Evolutionary conservation across 2,329 filamentous ascomycete genomes (phyloP), one percentile per base, ranked within the genome.

Genomic region (Leptosphaerulina australis): DNA sequence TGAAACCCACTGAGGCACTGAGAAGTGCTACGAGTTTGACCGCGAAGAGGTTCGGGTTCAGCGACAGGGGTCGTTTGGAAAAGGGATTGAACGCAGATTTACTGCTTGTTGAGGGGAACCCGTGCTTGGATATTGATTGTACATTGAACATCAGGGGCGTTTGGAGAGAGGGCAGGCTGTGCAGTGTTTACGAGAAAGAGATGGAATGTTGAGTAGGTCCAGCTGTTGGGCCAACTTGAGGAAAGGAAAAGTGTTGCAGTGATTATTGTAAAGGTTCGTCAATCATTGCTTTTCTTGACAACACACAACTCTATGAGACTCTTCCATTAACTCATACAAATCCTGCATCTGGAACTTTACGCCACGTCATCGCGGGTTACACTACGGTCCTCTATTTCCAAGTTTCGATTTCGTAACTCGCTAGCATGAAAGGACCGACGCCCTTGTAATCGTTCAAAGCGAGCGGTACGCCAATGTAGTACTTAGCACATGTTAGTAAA

Each of bases 21-120:
- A 58, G 55, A 7, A 69, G 72, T 7, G 76, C 76, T 3, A 78
- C 76, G 0, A 72, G 67, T 28, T 18, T 75, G n/a, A 62, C 68
- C 2, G 76, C 76, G 8, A 59, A 63, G 26, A 55, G 74, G 10
- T 78, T 78, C 57, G 62, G 65, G 17, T 77, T 78, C 35, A 4
- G 34, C 0, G 76, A 78, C 55, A 67, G 76, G 0, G 76, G 76
- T 3, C 50, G 60, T n/a, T 58, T 77, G 34, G 66, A 62, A n/a
- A 61, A 67, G 21, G 76, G 75, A 0, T 33, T 74, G 40, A 71
- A 70, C 38, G 76, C 76, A 6, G 76, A 78, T 64, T 44, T 79
- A 29, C 31, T 77, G 22, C 63, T 78, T 9, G 73, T 79, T 0
- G 72, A 77, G 49, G 76, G 76, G 0, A 74, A 79, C 58, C 74